Evolutionary conservation across 129 eudicot genomes (phyloP), one percentile per base, ranked within the genome.

Genomic region (Pittosporum tobira): DNA sequence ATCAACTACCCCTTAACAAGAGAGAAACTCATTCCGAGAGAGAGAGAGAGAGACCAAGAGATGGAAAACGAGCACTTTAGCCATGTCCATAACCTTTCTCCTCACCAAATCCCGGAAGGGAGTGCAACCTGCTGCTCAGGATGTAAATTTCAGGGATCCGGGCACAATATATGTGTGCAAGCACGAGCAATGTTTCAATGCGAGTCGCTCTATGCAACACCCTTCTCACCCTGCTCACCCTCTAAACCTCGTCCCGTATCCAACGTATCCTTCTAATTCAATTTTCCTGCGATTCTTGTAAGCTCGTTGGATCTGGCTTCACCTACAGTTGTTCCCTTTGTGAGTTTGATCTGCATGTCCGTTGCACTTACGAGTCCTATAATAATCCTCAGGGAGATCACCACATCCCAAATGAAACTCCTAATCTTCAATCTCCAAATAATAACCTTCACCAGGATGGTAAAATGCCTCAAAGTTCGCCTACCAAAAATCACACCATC

Each of bases 271-370:
- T 27, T 82, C 95, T 2, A 72, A 65, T 46, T 71, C 90, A 2
- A 79, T 86, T 23, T 65, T 51, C n/a, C 40, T 82, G 95, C 66
- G 67, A 86, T 51, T 51, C 77, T 0, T 86, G 90, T 66, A 65
- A 63, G 26, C 71, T 64, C 14, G 45, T 49, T 0, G 90, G 90
- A 26, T 66, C 63, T 2, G 82, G 90, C 64, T 68, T 86, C 19
- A 68, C 87, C 18, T 82, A 86, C 51, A 48, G 71, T 27, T 86
- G 95, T 57, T 65, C 90, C 2, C 64, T 63, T 27, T 86, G 87
- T 21, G 86, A 86, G 13, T 86, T 81, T 66, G 95, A 85, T 47
- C 79, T 81, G 49, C 95, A 85, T 45, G 75, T 85, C 61, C 77
- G 64, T 49, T 85, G 95, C 56, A 86, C 86, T 56, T 53, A 49